A percentile compares a stretch with the other conserved stretches of the same genome.
These are phyloP conservation scores for Leccinum subtestaceum DNA, from an alignment of 768 basidiomycete species.

Conservation along the genomic window DNA sequence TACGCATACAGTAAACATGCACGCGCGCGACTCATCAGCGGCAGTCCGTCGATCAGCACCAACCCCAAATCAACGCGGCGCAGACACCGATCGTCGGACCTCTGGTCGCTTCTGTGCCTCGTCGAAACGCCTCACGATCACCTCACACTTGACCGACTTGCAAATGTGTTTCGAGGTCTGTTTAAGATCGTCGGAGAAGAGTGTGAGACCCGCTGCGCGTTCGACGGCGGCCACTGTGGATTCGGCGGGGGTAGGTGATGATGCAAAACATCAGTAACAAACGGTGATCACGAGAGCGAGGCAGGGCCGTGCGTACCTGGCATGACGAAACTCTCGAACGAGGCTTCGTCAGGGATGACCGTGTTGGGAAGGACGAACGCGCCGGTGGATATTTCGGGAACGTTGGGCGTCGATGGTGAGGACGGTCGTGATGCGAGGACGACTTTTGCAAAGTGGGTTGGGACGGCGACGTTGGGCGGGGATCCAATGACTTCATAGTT, in stretches of 20 bases:
- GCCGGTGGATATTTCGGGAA: slow-evolving; percentile 78
- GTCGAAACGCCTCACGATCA: slow-evolving; percentile 87
- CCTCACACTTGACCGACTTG: slow-evolving; percentile 82
- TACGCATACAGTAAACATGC: neutral
- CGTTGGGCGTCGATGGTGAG: slow-evolving; percentile 67
- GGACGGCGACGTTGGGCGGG: slow-evolving; percentile 87
- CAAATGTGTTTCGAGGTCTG: slow-evolving; percentile 79
- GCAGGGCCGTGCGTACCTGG: slow-evolving; percentile 50
- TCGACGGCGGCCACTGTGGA: slow-evolving; percentile 83
- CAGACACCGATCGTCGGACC: slow-evolving; percentile 50
- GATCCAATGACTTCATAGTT: slow-evolving; percentile 93
- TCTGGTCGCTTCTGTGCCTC: slow-evolving; percentile 74
- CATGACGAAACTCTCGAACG: slow-evolving; percentile 76
- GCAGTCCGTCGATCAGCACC: neutral
- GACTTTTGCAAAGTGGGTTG: slow-evolving; percentile 98
- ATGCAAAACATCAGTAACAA: neutral
- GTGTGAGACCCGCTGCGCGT: slow-evolving; percentile 77
- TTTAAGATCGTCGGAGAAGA: slow-evolving; percentile 86
- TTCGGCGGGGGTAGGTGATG: neutral
- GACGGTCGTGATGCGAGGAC: slow-evolving; percentile 74
- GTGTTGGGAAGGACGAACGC: slow-evolving; percentile 97
- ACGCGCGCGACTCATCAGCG: neutral
- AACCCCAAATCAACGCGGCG: slow-evolving; percentile 21
- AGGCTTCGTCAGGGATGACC: slow-evolving; percentile 80
- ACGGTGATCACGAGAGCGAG: neutral